A percentile compares a stretch with the other conserved stretches of the same genome.
Conservation (phyloP, 306 rosid species). For the Rosa lucieae region DNA sequence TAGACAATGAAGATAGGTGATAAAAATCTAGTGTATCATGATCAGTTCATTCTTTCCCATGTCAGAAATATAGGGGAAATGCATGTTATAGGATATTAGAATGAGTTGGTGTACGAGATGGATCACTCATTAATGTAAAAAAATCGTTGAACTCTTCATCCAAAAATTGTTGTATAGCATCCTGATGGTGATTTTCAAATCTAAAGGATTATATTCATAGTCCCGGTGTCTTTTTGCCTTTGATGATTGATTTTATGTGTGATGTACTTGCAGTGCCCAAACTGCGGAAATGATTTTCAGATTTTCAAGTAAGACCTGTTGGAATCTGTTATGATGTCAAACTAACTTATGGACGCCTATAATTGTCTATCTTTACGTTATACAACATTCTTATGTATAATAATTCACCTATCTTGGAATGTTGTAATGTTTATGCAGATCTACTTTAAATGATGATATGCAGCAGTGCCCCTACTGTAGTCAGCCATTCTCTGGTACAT, state of each 20-base stretch:
- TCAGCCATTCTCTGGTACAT: constrained; percentile 87
- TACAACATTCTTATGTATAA: background rate
- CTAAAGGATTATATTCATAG: background rate
- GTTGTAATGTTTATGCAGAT: constrained; percentile 47
- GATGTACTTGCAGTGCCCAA: constrained; percentile 81
- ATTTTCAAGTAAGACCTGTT: constrained; percentile 78
- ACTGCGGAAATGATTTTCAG: constrained; percentile 93
- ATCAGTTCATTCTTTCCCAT: background rate
- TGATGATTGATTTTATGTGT: constrained; percentile 16
- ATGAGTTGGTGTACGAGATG: background rate
- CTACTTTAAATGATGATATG: constrained; percentile 69
- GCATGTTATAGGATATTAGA: background rate
- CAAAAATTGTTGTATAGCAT: background rate
- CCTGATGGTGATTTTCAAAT: background rate
- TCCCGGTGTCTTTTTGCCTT: background rate
- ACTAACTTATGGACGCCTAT: constrained; percentile 14
- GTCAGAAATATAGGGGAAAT: background rate
- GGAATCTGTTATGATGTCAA: constrained; percentile 5
- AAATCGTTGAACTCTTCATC: background rate
- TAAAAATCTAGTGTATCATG: background rate
- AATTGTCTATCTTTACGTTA: constrained; percentile 17
- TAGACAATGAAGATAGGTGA: background rate
- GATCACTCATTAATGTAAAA: background rate
- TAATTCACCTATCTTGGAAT: background rate
- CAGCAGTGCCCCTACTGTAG: constrained; percentile 91